A percentile compares a stretch with the other conserved stretches of the same genome.
Conservation (phyloP, 352 stramenopile genomes). For the Phytophthora fragariae region DNA sequence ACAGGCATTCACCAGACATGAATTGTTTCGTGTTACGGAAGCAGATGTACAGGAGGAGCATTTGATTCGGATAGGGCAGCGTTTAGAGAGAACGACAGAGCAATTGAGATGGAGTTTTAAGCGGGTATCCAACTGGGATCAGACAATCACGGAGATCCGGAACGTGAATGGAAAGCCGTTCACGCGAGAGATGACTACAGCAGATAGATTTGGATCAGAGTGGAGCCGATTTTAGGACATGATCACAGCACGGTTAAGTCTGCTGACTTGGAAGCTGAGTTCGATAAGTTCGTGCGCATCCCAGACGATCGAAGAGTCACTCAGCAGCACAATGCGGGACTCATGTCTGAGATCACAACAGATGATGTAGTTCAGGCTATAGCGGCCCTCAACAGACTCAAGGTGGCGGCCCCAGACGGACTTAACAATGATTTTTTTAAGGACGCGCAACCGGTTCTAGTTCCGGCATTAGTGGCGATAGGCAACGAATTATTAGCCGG, state of each 20-base stretch:
- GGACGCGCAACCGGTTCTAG: background rate
- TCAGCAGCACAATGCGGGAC: background rate
- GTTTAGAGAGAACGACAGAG: background rate
- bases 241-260: background rate
- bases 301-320: background rate
- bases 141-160: background rate
- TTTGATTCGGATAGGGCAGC: background rate
- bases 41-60: background rate
- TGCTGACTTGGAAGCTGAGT: background rate
- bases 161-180: background rate
- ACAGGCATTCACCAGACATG: too few relatives aligned
- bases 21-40: too few relatives aligned
- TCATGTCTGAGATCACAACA: background rate
- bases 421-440: constrained; percentile 11
- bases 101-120: background rate
- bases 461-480: background rate
- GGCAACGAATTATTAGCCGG: background rate
- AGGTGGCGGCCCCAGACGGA: background rate
- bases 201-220: background rate
- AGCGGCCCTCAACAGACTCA: background rate
- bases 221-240: background rate
- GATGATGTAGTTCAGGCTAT: background rate
- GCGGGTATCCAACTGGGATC: background rate
- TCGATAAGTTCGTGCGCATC: constrained; percentile 3
- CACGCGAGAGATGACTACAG: background rate